Evolutionary conservation across 345 rosid genomes (phyloP), one percentile per base, ranked within the genome.

Genomic region (Camelina hispida): DNA sequence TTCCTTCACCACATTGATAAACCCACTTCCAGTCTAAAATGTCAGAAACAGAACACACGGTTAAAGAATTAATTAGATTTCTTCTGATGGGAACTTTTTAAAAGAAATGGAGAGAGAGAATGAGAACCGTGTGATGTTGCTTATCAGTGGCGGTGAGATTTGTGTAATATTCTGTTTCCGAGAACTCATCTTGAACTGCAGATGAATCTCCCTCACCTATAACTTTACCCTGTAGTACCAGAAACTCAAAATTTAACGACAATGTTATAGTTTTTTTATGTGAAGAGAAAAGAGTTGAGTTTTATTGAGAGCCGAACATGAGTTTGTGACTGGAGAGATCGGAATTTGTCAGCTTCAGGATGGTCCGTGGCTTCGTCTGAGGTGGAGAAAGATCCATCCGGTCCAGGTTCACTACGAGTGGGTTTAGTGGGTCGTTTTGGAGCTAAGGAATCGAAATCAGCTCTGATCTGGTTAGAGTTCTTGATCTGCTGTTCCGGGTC

Each of bases 341-440:
- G 79, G 55, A 89, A 79, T 82, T 80, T 86, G 78, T 82, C 82
- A 16, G 85, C 86, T 75, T 91, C 89, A 3, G 90, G 95, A 47
- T 79, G 81, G 67, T 28, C 79, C 15, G 57, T 78, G 72, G 34
- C 22, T 58, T 15, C 38, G 18, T 82, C 75, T 1, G 55, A 42
- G 34, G 44, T 3, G 64, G 73, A 56, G 73, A 66, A 60, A 62
- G 74, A 62, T n/a, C 73, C 63, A 10, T 38, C 54, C 40, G 55
- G 51, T 52, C 72, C 89, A 0, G 95, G 84, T 68, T 89, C 95
- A 73, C 97, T 91, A 7, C 95, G 81, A 79, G 64, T 85, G 55
- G 93, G 97, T 69, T 91, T 89, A 69, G 79, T 47, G 81, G 95
- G 87, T 77, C 93, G 86, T 76, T 83, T 91, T 9, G 93, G 91